Evolutionary conservation across 2,329 filamentous ascomycete species (phyloP).

Genomic region (Trichoderma koningii): DNA sequence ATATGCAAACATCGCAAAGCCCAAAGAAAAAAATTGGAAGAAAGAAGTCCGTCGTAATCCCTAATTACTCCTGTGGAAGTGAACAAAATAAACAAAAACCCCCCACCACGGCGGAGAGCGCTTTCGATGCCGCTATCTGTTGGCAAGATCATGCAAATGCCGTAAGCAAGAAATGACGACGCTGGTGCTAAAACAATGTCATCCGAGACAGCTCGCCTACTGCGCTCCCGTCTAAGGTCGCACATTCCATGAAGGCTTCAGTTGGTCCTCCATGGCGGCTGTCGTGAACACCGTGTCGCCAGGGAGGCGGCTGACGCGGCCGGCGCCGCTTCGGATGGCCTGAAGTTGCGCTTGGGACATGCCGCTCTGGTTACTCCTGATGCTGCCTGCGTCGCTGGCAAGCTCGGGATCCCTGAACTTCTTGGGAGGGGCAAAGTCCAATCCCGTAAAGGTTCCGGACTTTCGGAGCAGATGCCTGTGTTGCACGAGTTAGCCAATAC

Average conservation of each 20-base stretch:
- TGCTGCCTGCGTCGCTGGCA: constrained; percentile 68
- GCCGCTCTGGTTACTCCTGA: constrained; percentile 66
- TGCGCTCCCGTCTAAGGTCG: constrained; percentile 40
- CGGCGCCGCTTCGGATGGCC: constrained; percentile 79
- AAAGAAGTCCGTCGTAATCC: constrained; percentile 37
- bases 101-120: constrained; percentile 12
- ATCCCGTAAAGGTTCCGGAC: constrained; percentile 73
- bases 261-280: constrained; percentile 62
- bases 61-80: constrained; percentile 30
- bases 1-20: constrained; percentile 40
- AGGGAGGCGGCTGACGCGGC: constrained; percentile 82
- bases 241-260: constrained; percentile 63
- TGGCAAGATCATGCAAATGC: constrained; percentile 26
- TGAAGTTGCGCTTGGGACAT: constrained; percentile 70
- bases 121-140: constrained; percentile 25
- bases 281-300: constrained; percentile 78
- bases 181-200: constrained; percentile 26
- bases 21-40: constrained; percentile 31
- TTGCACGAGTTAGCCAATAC: constrained; percentile 35
- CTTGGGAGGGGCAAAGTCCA: constrained; percentile 80
- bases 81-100: constrained; percentile 31
- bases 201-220: constrained; percentile 7
- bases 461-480: constrained; percentile 70
- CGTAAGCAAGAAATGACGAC: constrained; percentile 28
- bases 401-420: constrained; percentile 66